Conservation (phyloP, 768 basidiomycete species). For the Daedaleopsis sinensis region DNA sequence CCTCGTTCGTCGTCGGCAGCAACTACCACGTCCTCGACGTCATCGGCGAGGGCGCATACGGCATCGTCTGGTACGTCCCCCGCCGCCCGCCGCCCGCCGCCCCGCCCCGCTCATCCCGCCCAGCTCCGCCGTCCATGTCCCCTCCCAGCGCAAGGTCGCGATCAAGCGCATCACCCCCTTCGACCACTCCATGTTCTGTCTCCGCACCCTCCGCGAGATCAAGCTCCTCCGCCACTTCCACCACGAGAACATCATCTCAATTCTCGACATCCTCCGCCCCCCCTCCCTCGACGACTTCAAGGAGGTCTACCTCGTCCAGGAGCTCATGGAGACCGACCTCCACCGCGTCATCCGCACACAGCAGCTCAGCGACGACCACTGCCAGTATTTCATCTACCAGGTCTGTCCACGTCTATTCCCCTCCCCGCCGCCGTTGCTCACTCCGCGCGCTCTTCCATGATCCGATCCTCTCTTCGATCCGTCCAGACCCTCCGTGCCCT, state of each 20-base stretch:
- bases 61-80: constrained; percentile 72
- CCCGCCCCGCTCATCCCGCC: neutral
- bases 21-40: constrained; percentile 87
- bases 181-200: constrained; percentile 94
- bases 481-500: constrained; percentile 82
- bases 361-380: constrained; percentile 91
- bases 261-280: constrained; percentile 91
- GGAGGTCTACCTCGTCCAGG: constrained; percentile 79
- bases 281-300: constrained; percentile 71
- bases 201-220: constrained; percentile 90
- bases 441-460: constrained; percentile 2
- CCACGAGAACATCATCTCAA: constrained; percentile 91
- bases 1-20: constrained; percentile 48
- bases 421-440: constrained; percentile 2
- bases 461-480: neutral
- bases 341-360: constrained; percentile 97
- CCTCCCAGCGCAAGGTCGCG: constrained; percentile 89
- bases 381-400: constrained; percentile 98
- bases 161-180: constrained; percentile 97
- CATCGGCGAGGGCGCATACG: constrained; percentile 91
- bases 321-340: constrained; percentile 93
- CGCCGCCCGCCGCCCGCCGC: neutral
- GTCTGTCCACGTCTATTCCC: constrained; percentile 38
- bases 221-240: constrained; percentile 90
- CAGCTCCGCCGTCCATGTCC: constrained; percentile 81